phyloP scores from a whole-genome alignment of 2,329 filamentous ascomycete genomes.

The Lachnellula occidentalis region DNA sequence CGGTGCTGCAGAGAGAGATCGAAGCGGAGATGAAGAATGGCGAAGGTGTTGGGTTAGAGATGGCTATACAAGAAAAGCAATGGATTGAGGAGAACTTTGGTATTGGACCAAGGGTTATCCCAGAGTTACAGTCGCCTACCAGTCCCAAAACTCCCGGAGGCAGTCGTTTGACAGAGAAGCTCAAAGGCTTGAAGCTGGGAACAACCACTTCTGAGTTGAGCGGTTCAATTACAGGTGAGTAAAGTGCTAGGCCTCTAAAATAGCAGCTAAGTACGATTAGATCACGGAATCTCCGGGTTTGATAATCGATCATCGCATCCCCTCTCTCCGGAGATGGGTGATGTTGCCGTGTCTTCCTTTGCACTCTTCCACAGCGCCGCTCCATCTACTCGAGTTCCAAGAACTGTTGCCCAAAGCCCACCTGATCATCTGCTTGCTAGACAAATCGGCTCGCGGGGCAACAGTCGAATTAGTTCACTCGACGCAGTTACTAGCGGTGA shows the following conservation, averaged over 20 bases:
- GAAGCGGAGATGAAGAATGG: conserved; percentile 67
- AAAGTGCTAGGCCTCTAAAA: not conserved
- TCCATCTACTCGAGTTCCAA: conserved; percentile 37
- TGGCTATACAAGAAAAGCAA: conserved; percentile 75
- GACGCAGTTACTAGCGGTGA: conserved; percentile 32
- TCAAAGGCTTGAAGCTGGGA: conserved; percentile 71
- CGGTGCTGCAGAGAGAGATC: conserved; percentile 72
- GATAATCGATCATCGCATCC: conserved; percentile 32
- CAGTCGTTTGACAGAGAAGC: conserved; percentile 69
- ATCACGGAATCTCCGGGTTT: not conserved
- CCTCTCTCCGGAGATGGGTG: conserved; percentile 57
- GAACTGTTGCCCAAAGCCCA: conserved; percentile 31
- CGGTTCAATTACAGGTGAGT: conserved; percentile 47
- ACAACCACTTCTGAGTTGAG: conserved; percentile 64
- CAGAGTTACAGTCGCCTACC: conserved; percentile 38
- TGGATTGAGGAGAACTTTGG: conserved; percentile 80
- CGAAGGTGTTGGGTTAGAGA: conserved; percentile 78
- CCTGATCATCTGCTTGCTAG: conserved; percentile 22
- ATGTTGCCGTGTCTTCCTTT: conserved; percentile 59
- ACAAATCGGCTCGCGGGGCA: conserved; percentile 16
- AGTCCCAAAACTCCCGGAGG: conserved; percentile 60
- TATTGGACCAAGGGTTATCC: conserved; percentile 19
- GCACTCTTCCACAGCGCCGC: conserved; percentile 49
- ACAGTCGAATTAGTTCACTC: conserved; percentile 30
- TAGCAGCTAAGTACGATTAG: conserved; percentile 6